Base-by-base conservation (phyloP, 2,329 filamentous ascomycete genomes). In the Talaromyces albobiverticillius region DNA sequence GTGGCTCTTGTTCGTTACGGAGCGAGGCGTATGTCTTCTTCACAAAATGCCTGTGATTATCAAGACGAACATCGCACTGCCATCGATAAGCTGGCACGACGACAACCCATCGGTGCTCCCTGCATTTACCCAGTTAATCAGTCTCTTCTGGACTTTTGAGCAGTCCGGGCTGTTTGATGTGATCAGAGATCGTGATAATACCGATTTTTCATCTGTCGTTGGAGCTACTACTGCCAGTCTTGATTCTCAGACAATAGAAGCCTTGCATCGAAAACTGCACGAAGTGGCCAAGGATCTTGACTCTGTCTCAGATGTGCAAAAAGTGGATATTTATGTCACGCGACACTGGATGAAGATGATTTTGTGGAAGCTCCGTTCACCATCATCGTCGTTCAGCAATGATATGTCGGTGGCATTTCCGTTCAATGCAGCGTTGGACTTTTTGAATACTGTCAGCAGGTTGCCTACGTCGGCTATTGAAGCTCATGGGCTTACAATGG, bases 301-400 rank as follows among this genome's bases (percentile, higher is more conserved):
- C 42, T 67, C 66, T 0, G 70, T 71, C n/a, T 79, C 74, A n/a
- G 76, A 79, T 23, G 71, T 79, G 0, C 77, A 80, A 53, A 71
- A 72, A 7, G 77, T 76, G 3, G 77, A 79, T 46, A 69, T 80
- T n/a, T 74, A 71, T 54, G 76, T 79, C 3, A 79, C 77, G 0
- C 65, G 75, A 1, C 76, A 79, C 43, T 80, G 77, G 77, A 79
- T 80, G 77, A 72, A 76, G 7, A 73, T 77, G 40, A 70, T 79
- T 2, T 57, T 79, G 13, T 80, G 76, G 77, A 69, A 75, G 14
- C 67, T 74, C 1, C 69, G 73, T 0, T 62, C 72, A 25, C 59
- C 61, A 45, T 53, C 51, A 3, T 62, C n/a, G 56, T 68, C 38
- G 55, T 62, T 26, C 55, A 61, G 1, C 59, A 68, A 57, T 50